Conservation (phyloP, 2,329 filamentous ascomycete genomes). For the Fusarium nelsonii region DNA sequence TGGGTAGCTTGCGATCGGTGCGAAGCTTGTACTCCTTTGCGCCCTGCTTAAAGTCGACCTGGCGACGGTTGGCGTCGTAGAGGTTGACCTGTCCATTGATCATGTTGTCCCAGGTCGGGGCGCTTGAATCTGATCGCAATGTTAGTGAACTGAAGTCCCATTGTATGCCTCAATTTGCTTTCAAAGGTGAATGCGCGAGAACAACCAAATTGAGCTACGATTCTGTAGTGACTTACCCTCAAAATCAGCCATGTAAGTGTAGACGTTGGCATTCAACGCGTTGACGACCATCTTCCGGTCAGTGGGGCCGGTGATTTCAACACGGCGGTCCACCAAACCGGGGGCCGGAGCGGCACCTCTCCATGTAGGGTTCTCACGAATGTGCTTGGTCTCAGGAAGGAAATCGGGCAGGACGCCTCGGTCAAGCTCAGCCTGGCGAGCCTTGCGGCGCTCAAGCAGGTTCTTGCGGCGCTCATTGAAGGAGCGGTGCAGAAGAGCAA, state of each 20-base stretch:
- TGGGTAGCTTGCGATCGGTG: conserved; percentile 86
- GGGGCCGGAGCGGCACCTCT: conserved; percentile 91
- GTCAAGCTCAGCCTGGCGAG: conserved; percentile 93
- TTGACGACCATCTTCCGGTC: conserved; percentile 99
- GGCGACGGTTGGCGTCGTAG: conserved; percentile 92
- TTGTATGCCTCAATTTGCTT: background rate
- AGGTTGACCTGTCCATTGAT: conserved; percentile 98
- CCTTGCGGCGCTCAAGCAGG: conserved; percentile 85
- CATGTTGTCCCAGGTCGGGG: conserved; percentile 99
- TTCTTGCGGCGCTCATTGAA: conserved; percentile 92
- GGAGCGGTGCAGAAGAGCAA: conserved; percentile 92
- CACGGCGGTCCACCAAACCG: conserved; percentile 89
- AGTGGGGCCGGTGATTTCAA: conserved; percentile 97
- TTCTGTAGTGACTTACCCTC: conserved; percentile 73
- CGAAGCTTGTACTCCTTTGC: conserved; percentile 97
- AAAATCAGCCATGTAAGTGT: conserved; percentile 99
- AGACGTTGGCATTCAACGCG: conserved; percentile 93
- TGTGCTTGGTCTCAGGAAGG: conserved; percentile 93
- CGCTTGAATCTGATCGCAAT: conserved; percentile 79
- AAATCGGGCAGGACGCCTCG: conserved; percentile 91
- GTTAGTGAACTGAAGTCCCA: conserved; percentile 23
- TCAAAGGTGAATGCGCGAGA: too few relatives aligned
- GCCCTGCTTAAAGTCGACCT: conserved; percentile 96
- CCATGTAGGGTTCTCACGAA: conserved; percentile 95
- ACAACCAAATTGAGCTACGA: background rate